Base-by-base conservation (phyloP, 371 early-diverging fungal species). In the Haplosporangium sp. region DNA sequence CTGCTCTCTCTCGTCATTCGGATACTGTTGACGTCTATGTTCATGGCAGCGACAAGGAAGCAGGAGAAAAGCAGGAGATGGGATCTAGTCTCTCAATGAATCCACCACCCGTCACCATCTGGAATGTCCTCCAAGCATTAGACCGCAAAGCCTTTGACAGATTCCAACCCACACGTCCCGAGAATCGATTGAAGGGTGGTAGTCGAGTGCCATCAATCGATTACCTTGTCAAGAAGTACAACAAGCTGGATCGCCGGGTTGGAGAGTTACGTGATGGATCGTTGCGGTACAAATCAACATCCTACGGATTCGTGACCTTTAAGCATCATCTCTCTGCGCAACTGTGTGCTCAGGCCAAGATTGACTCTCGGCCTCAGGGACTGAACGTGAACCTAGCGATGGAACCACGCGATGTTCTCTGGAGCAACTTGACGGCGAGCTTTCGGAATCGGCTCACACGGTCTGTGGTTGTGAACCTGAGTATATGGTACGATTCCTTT, bases 401-500 rank as follows among this genome's bases (percentile, higher is more conserved):
- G 9, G 97, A 97, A 71, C 98, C 98, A n/a, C 86, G 96, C 47
- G 96, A 95, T 82, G 83, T 98, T 8, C 85, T 93, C 59, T 98
- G 98, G 98, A 83, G 88, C 55, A 95, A 95, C 67, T 74, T 96
- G 40, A 87, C 93, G 50, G 85, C 87, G 40, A 77, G 82, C 55
- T 86, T 87, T 45, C 73, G 84, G 41, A 82, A 83, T 11, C 83
- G 75, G n/a, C 56, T 87, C 45, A 57, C 86, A 46, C 84, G 86
- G 21, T 86, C 83, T 64, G 40, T 86, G 6, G 83, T 87, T 0
- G 86, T 87, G 6, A 85, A 82, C 63, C 73, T 75, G 52, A 84
- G 87, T 36, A 86, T 89, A 7, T 89, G 80, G 80, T 79, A 62
- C 51, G 62, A 16, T n/a, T 1, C 29, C 29, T 29, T 4, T 29